Conservation (phyloP, 805 yeast species). For the Saccharomyces kudriavzevii region DNA sequence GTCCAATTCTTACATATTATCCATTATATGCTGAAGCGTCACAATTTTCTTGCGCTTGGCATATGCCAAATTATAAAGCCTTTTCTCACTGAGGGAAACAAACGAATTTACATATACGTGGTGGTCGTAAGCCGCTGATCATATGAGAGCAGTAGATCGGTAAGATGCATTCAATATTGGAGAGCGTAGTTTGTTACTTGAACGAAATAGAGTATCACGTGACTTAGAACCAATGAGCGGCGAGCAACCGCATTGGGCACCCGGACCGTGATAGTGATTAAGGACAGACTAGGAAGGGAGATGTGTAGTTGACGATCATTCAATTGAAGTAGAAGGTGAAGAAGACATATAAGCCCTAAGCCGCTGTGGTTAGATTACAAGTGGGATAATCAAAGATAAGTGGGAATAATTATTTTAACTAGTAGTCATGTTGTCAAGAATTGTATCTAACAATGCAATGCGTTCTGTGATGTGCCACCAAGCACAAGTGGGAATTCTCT, state of each 20-base stretch:
- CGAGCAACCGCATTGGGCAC: not conserved
- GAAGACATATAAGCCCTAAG: not conserved
- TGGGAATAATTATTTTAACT: not conserved
- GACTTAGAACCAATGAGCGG: not conserved
- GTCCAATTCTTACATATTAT: not conserved
- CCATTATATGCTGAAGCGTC: not conserved
- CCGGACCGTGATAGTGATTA: not conserved
- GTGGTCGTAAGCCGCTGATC: not conserved
- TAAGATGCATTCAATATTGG: not conserved
- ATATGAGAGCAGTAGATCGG: not conserved
- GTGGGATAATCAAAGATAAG: not conserved
- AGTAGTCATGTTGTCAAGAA: not conserved
- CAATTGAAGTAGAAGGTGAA: not conserved
- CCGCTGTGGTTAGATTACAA: not conserved
- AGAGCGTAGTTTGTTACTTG: not conserved
- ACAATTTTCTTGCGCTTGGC: not conserved
- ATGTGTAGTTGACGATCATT: not conserved
- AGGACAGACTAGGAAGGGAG: not conserved
- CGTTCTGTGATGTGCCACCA: not conserved
- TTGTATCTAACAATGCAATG: not conserved
- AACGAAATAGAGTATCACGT: not conserved
- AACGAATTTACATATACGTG: not conserved
- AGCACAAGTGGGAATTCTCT: not conserved
- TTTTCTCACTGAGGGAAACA: not conserved
- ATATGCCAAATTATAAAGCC: not conserved